Evolutionary conservation across 768 basidiomycete species (phyloP).

Genomic region (Ramaria sp.): DNA sequence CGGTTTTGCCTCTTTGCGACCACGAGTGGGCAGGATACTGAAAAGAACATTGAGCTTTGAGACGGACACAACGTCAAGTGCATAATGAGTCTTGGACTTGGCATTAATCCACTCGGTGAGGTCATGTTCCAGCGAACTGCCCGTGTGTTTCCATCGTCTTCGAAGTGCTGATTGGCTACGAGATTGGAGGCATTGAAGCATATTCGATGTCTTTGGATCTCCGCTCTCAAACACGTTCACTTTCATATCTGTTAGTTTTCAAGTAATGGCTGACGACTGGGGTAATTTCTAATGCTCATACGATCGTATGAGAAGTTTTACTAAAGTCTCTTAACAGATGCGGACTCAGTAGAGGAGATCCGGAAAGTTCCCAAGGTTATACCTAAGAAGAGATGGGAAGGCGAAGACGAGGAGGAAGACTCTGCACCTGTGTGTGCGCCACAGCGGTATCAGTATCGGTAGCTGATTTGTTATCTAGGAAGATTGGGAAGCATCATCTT

Average conservation of each 20-base stretch:
- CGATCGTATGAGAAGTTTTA: neutral
- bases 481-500: constrained; percentile 88
- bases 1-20: neutral
- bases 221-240: neutral
- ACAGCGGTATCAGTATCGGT: constrained; percentile 4
- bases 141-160: neutral
- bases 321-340: neutral
- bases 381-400: constrained; percentile 68
- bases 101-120: constrained; percentile 1
- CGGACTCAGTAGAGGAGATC: constrained; percentile 3
- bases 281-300: neutral
- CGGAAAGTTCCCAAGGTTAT: constrained; percentile 9
- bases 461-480: constrained; percentile 38
- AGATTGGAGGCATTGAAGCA: neutral
- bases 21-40: constrained; percentile 2
- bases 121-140: neutral
- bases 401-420: constrained; percentile 85
- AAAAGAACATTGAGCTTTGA: neutral
- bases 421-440: constrained; percentile 53
- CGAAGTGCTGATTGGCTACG: neutral
- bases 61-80: neutral
- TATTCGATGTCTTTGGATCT: neutral
- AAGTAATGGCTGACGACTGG: constrained; percentile 7
- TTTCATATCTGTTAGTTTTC: neutral
- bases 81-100: neutral